phyloP scores from a whole-genome alignment of 352 stramenopile genomes.

The Phytophthora ohioensis region DNA sequence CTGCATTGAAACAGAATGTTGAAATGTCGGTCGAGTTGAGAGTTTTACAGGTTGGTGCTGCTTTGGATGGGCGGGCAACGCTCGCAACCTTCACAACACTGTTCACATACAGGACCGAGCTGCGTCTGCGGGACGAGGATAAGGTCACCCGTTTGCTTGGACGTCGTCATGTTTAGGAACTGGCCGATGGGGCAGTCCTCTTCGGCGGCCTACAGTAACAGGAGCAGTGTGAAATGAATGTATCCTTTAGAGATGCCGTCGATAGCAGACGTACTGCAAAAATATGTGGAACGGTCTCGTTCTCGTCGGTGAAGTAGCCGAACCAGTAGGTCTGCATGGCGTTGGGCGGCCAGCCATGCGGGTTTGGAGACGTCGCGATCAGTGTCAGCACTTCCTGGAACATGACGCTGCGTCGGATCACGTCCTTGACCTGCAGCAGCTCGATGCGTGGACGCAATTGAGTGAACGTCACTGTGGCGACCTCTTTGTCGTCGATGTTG shows the following conservation, averaged over 20 bases:
- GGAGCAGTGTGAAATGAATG: background rate
- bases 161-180: slow-evolving; percentile 77
- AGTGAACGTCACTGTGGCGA: slow-evolving; percentile 61
- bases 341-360: slow-evolving; percentile 68
- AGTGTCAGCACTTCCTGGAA: slow-evolving; percentile 83
- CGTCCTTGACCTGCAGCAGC: slow-evolving; percentile 65
- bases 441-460: slow-evolving; percentile 75
- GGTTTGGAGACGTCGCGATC: slow-evolving; percentile 65
- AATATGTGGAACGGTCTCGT: slow-evolving; percentile 49
- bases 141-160: slow-evolving; percentile 72
- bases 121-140: slow-evolving; percentile 85
- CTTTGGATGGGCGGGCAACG: slow-evolving; percentile 44
- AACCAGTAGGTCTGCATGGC: slow-evolving; percentile 85
- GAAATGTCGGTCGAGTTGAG: background rate
- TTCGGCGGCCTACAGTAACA: slow-evolving; percentile 37
- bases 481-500: slow-evolving; percentile 68
- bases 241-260: background rate
- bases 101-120: slow-evolving; percentile 72
- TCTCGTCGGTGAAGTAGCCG: slow-evolving; percentile 59
- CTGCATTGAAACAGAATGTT: slow-evolving; percentile 23
- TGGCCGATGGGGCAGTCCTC: slow-evolving; percentile 59
- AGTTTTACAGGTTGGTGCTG: slow-evolving; percentile 30
- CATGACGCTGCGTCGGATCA: slow-evolving; percentile 72
- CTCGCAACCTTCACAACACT: slow-evolving; percentile 70
- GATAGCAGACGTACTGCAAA: slow-evolving; percentile 45